phyloP scores from a whole-genome alignment of 306 rosid genomes.

The Vigna mungo region DNA sequence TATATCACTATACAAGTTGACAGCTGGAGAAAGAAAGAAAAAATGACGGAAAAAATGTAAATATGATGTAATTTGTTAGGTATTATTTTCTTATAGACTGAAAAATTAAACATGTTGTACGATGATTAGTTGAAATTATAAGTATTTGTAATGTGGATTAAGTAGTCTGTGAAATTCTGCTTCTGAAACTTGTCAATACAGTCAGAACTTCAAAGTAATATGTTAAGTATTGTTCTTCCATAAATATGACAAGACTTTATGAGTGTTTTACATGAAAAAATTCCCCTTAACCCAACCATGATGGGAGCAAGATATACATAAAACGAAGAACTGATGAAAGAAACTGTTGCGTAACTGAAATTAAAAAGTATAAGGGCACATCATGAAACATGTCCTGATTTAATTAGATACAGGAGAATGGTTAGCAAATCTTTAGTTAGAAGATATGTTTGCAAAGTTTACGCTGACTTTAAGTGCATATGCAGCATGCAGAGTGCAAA shows the following conservation, averaged over 20 bases:
- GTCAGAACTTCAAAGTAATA: background rate
- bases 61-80: no score
- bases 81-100: no score
- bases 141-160: background rate
- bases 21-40: background rate
- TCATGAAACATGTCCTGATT: background rate
- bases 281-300: background rate
- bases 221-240: background rate
- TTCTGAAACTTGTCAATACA: conserved; percentile 7
- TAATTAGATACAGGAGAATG: conserved; percentile 15
- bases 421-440: conserved; percentile 28
- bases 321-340: background rate
- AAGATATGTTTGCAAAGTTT: conserved; percentile 46
- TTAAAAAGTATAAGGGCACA: background rate
- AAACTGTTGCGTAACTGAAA: background rate
- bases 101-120: no score
- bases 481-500: conserved; percentile 35
- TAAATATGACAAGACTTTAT: background rate
- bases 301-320: background rate
- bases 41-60: no score
- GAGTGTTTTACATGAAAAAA: background rate
- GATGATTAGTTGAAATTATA: background rate
- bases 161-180: conserved; percentile 27
- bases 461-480: conserved; percentile 47
- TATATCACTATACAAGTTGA: background rate